A percentile compares a stretch with the other conserved stretches of the same genome.
Evolutionary conservation across 805 yeast genomes (phyloP).

Genomic region (Kazachstania viticola): DNA sequence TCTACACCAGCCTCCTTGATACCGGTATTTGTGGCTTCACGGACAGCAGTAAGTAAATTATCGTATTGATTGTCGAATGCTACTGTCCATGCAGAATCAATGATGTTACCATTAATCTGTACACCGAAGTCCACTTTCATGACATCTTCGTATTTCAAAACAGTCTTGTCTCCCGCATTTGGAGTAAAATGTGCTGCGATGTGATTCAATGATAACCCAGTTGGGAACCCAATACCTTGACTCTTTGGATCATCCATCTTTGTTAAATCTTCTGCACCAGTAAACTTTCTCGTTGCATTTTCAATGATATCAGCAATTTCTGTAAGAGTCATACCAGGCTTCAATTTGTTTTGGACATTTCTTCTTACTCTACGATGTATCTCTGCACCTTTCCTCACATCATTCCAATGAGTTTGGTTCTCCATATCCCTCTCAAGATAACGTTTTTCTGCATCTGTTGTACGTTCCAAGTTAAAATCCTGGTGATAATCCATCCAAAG

Average conservation of each 20-base stretch:
- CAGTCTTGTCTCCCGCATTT: slow-evolving; percentile 82
- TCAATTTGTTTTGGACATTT: slow-evolving; percentile 58
- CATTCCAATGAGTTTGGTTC: slow-evolving; percentile 58
- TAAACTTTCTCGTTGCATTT: slow-evolving; percentile 63
- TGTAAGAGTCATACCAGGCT: slow-evolving; percentile 87
- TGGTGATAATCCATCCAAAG: slow-evolving; percentile 70
- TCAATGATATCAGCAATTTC: slow-evolving; percentile 88
- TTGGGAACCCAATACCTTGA: slow-evolving; percentile 95
- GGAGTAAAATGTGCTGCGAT: slow-evolving; percentile 98
- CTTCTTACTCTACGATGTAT: slow-evolving; percentile 85
- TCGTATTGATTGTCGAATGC: slow-evolving; percentile 81
- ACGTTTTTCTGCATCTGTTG: slow-evolving; percentile 79
- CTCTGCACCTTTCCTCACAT: slow-evolving; percentile 91
- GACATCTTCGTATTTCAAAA: slow-evolving; percentile 76
- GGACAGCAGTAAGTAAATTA: slow-evolving; percentile 69
- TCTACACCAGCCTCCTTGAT: slow-evolving; percentile 89
- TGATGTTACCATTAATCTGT: slow-evolving; percentile 86
- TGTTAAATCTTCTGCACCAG: slow-evolving; percentile 50
- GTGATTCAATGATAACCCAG: slow-evolving; percentile 89
- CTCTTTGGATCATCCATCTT: slow-evolving; percentile 29
- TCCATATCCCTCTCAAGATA: slow-evolving; percentile 50
- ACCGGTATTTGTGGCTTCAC: slow-evolving; percentile 90
- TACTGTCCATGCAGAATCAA: slow-evolving; percentile 91
- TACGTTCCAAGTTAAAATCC: slow-evolving; percentile 53
- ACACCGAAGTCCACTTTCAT: slow-evolving; percentile 97